phyloP scores from a whole-genome alignment of 495 filamentous ascomycete genomes.

The Clohesyomyces aquaticus region DNA sequence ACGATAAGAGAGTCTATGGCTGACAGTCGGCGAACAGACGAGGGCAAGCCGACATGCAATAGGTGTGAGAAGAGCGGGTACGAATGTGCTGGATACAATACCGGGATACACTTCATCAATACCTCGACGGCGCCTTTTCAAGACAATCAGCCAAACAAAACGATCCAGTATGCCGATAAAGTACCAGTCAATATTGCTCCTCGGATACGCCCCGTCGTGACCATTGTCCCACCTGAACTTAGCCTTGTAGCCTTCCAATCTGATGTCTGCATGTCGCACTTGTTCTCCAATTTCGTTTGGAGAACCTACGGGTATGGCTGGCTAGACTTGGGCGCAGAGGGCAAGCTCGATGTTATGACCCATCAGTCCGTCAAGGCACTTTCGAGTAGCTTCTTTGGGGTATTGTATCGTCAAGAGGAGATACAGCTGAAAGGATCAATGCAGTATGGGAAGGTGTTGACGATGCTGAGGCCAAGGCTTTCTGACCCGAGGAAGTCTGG shows the following conservation, averaged over 20 bases:
- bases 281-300: slow-evolving; percentile 36
- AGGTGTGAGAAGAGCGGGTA: slow-evolving; percentile 32
- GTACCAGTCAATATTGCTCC: slow-evolving; percentile 18
- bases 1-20: not conserved
- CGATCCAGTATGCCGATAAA: not conserved
- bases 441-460: slow-evolving; percentile 28
- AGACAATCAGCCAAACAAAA: not conserved
- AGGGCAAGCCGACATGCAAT: slow-evolving; percentile 29
- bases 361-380: slow-evolving; percentile 19
- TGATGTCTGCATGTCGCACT: slow-evolving; percentile 31
- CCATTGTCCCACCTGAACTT: slow-evolving; percentile 12
- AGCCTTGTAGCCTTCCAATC: slow-evolving; percentile 27
- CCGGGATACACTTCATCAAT: slow-evolving; percentile 20
- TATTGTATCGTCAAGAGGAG: slow-evolving; percentile 13
- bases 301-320: slow-evolving; percentile 24
- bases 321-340: slow-evolving; percentile 21
- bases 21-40: slow-evolving; percentile 16
- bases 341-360: slow-evolving; percentile 7
- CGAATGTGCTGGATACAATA: slow-evolving; percentile 25
- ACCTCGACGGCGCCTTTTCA: slow-evolving; percentile 17
- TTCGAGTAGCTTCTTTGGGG: slow-evolving; percentile 20
- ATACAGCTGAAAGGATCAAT: slow-evolving; percentile 23
- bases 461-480: slow-evolving; percentile 11
- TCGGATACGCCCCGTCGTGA: slow-evolving; percentile 13
- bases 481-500: slow-evolving; percentile 16